These are phyloP conservation scores for Hondaea fermentalgiana DNA, from an alignment of 108 stramenopile genomes.

Conservation along the genomic window DNA sequence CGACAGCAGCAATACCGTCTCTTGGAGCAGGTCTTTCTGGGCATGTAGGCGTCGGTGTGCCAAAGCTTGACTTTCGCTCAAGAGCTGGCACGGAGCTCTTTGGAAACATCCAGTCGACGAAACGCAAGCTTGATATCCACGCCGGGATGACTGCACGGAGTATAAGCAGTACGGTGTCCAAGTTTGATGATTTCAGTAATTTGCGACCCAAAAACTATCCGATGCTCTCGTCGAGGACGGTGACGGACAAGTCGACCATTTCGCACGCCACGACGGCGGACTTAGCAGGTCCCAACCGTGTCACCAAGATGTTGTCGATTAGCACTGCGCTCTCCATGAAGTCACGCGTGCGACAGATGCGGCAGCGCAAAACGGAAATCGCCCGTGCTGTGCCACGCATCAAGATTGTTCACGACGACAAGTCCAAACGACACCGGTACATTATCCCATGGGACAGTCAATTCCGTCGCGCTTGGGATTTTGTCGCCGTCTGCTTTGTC, in stretches of 20 bases:
- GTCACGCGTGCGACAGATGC: neutral
- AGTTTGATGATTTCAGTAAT: no score
- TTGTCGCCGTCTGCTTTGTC: neutral
- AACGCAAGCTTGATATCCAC: neutral
- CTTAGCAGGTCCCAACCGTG: neutral
- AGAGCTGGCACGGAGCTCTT: neutral
- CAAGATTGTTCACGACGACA: constrained; percentile 1
- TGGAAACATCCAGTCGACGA: neutral
- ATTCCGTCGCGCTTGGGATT: neutral
- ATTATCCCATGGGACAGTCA: constrained; percentile 13
- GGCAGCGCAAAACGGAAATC: neutral
- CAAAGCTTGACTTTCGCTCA: neutral
- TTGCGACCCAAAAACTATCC: no score
- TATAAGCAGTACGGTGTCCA: no score
- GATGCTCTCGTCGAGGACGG: no score
- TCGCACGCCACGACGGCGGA: neutral
- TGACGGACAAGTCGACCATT: neutral
- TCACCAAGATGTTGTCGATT: neutral
- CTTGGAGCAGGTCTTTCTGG: no score
- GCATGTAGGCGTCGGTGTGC: neutral
- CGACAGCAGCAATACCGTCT: neutral
- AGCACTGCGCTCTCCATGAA: neutral
- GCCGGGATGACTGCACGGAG: no score
- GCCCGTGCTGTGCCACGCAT: neutral
- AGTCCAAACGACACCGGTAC: neutral